Percentiles rank a stretch among this genome's conserved stretches.
phyloP scores from a whole-genome alignment of 1,139 yeast species.

The Sugiyamaella neomexicana region DNA sequence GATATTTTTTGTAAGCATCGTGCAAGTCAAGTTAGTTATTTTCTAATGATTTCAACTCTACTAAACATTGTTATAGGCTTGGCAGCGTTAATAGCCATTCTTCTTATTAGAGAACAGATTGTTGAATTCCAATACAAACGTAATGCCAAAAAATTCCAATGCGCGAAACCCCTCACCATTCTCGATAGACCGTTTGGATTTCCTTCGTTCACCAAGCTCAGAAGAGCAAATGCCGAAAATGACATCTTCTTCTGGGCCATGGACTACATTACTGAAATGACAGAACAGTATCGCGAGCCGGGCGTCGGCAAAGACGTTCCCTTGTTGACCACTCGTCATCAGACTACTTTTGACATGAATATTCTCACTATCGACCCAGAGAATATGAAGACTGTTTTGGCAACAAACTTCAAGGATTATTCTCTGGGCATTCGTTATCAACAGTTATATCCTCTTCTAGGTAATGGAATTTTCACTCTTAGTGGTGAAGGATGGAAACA shows the following conservation, averaged over 20 bases:
- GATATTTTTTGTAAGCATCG: background rate
- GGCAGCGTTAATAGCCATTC: background rate
- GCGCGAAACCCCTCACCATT: constrained; percentile 14
- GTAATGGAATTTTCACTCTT: constrained; percentile 59
- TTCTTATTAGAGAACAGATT: constrained; percentile 11
- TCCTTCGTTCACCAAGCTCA: constrained; percentile 17
- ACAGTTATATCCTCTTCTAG: constrained; percentile 48
- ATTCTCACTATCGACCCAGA: constrained; percentile 51
- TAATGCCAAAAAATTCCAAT: constrained; percentile 18
- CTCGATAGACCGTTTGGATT: constrained; percentile 28
- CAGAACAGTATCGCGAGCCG: constrained; percentile 1
- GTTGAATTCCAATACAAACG: constrained; percentile 17
- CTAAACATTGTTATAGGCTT: background rate
- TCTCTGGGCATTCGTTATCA: constrained; percentile 51
- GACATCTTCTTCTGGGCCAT: constrained; percentile 23
- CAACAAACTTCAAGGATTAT: constrained; percentile 51
- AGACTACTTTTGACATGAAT: constrained; percentile 12
- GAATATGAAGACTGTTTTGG: constrained; percentile 40
- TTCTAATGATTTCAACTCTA: background rate
- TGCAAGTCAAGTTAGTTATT: background rate
- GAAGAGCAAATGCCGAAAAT: constrained; percentile 20
- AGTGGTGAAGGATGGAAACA: constrained; percentile 61
- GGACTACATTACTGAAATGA: background rate
- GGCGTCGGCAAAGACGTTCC: constrained; percentile 9
- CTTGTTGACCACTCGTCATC: constrained; percentile 13